Evolutionary conservation across 345 rosid genomes (phyloP), one percentile per base, ranked within the genome.

Genomic region (Iberis pinnata): DNA sequence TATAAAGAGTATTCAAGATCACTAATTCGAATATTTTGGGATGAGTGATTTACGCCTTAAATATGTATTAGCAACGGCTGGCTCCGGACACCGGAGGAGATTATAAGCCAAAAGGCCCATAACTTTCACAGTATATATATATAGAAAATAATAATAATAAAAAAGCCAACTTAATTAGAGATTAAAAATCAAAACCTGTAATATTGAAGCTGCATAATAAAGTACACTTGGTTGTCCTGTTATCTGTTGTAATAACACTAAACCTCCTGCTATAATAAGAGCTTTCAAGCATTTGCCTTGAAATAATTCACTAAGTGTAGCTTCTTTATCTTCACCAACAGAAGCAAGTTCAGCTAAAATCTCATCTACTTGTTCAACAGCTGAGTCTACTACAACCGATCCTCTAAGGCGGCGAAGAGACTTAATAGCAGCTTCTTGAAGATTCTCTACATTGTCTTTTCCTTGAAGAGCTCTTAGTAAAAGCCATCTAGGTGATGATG

Each of bases 181-280:
- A 48, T 36, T 39, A 53, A 39, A 54, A 31, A 9, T n/a, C n/a
- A 53, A 9, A 61, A 90, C 98, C 96, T 92, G 77, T 64, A 92
- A 64, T 61, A 92, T 88, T 18, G 95, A 70, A 14, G 93, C 84
- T 18, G 98, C 98, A 73, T 92, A 92, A 69, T 92, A 92, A 10
- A 92, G 80, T 27, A 88, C 96, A 78, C 98, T 92, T 52, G 98
- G 98, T 71, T 92, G 98, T 60, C 98, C 98, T 2, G 98, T 92
- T 64, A 83, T 88, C 98, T 92, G 98, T 75, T 92, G 98, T 49
- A 92, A 88, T 79, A 92, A 70, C 63, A 92, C 96, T 63, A 92
- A 69, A 36, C 98, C 98, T 59, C 66, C 81, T 19, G 96, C 98
- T 42, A 92, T 83, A 10, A 54, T 66, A 65, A 88, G 81, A 65